Evolutionary conservation across 805 yeast species (phyloP).

Genomic region (Zygotorulaspora florentina): DNA sequence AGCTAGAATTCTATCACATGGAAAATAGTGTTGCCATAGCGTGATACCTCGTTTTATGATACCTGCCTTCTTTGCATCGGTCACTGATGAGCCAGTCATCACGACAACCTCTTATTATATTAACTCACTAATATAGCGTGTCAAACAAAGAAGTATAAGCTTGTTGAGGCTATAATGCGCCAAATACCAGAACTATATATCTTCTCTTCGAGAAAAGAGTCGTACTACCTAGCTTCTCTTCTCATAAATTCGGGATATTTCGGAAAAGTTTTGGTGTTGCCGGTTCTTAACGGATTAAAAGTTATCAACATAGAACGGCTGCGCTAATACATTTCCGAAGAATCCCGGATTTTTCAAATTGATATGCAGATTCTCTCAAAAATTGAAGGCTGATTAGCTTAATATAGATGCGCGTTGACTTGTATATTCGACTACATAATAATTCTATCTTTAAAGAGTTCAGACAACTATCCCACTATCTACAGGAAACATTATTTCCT

Average conservation of each 20-base stretch:
- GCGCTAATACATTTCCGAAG: constrained; percentile 3
- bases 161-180: too few species aligned
- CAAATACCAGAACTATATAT: too few species aligned
- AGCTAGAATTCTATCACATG: constrained; percentile 33
- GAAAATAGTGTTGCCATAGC: constrained; percentile 24
- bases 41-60: neutral
- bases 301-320: neutral
- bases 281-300: too few species aligned
- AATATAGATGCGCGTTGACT: too few species aligned
- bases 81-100: neutral
- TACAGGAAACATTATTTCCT: constrained; percentile 24
- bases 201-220: neutral
- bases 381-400: too few species aligned
- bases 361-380: neutral
- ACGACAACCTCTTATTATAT: neutral
- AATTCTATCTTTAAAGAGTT: too few species aligned
- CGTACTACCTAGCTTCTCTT: neutral
- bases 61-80: neutral
- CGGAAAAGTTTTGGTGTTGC: too few species aligned
- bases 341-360: neutral
- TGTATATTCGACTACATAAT: too few species aligned
- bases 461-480: constrained; percentile 3
- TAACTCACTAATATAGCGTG: too few species aligned
- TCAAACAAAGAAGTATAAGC: too few species aligned
- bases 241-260: neutral